A percentile compares a stretch with the other conserved stretches of the same genome.
phyloP scores from a whole-genome alignment of 306 rosid species.

The Rubus idaeus region DNA sequence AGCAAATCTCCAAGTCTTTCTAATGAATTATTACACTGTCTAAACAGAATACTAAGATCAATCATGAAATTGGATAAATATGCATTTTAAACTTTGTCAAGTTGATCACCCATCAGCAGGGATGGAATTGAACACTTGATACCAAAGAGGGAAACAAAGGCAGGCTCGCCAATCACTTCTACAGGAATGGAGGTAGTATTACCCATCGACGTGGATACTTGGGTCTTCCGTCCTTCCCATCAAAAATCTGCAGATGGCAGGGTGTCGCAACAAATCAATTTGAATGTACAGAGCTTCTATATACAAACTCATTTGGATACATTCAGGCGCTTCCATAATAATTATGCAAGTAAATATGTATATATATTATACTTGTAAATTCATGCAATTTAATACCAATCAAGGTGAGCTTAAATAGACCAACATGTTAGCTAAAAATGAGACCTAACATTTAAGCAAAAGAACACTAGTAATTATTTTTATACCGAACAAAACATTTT shows the following conservation, averaged over 20 bases:
- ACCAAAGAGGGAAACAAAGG: constrained; percentile 1
- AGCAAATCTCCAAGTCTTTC: not conserved
- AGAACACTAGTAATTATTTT: not conserved
- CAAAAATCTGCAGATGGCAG: constrained; percentile 66
- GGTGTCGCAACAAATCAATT: not conserved
- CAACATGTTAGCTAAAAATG: not conserved
- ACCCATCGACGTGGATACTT: constrained; percentile 96
- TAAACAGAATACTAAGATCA: constrained; percentile 1
- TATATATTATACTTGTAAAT: not conserved
- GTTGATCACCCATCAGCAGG: not conserved
- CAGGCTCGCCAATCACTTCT: constrained; percentile 28
- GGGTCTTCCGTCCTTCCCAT: constrained; percentile 90
- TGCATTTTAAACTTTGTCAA: constrained; percentile 5
- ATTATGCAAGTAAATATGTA: not conserved
- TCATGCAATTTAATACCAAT: constrained; percentile 1
- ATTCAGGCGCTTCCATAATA: not conserved
- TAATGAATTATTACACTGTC: constrained; percentile 19
- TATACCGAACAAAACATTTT: not conserved
- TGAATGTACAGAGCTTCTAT: not conserved
- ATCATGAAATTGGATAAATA: not conserved
- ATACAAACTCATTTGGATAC: not conserved
- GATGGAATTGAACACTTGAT: not conserved
- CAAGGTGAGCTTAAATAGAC: not conserved
- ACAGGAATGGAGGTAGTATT: constrained; percentile 86
- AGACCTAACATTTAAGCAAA: not conserved